phyloP scores from a whole-genome alignment of 495 filamentous ascomycete genomes.

The Penicillium daleae region DNA sequence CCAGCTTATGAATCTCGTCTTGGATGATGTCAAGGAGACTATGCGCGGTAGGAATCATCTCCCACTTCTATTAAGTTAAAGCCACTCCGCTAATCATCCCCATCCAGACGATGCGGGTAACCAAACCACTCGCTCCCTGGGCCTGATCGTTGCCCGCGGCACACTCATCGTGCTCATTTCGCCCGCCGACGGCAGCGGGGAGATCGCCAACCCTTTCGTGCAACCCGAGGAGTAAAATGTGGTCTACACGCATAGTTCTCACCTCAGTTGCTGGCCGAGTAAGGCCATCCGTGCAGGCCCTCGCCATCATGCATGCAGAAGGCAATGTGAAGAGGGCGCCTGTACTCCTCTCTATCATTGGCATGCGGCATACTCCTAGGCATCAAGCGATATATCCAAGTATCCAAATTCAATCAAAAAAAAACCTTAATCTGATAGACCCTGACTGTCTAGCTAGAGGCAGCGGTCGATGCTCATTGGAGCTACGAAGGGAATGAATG shows the following conservation, averaged over 20 bases:
- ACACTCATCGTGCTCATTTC: constrained; percentile 91
- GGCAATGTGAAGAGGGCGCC: not conserved
- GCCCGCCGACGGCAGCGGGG: constrained; percentile 90
- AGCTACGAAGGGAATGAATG: constrained; percentile 36
- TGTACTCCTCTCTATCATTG: not conserved
- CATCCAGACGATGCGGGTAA: constrained; percentile 84
- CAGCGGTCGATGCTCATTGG: constrained; percentile 21
- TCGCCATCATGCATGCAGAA: not conserved
- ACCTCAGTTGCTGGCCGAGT: not conserved
- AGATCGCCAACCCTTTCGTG: constrained; percentile 92
- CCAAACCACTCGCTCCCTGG: constrained; percentile 78
- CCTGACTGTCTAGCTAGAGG: constrained; percentile 13
- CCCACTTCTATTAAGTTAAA: not conserved
- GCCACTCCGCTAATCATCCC: constrained; percentile 26
- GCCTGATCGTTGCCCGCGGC: constrained; percentile 88
- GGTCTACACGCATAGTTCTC: not conserved
- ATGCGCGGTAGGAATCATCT: constrained; percentile 68
- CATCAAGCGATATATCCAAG: not conserved
- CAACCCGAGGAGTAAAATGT: constrained; percentile 61
- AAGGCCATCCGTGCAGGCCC: not conserved
- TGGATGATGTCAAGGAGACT: constrained; percentile 90
- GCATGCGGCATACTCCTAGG: not conserved
- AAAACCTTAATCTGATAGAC: constrained; percentile 9
- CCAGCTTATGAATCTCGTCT: constrained; percentile 94
- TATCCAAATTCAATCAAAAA: not conserved